Evolutionary conservation across 129 eudicot genomes (phyloP), one percentile per base, ranked within the genome.

Genomic region (Ambrosia trifida): DNA sequence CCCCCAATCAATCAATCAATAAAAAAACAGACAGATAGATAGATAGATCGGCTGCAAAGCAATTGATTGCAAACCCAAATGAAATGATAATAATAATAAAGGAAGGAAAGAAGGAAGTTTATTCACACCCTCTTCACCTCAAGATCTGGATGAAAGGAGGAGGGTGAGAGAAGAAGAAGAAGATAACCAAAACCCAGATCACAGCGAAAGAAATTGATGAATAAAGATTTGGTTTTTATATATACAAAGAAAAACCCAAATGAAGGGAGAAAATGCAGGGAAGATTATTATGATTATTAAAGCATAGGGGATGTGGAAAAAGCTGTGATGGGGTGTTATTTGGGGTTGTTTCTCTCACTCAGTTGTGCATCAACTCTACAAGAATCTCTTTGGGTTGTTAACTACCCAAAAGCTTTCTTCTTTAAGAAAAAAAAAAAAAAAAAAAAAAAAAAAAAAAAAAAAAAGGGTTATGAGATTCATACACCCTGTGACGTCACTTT

Each of bases 301-400:
- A 53, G 65, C 65, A 31, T 59, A 59, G 41, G 65, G 19, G 43
- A 31, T 59, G 65, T 31, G 41, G 65, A 59, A 59, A 59, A 59
- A 11, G 65, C 65, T 31, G 65, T 59, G 65, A 59, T 17, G 47
- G 36, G 68, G 30, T 63, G 31, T 36, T 8, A 1, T 8, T 40
- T 40, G 11, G 62, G 62, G 2, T 20, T 54, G 35, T 54, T 54
- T 54, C 62, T 54, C 62, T 20, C 62, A 20, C 62, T 63, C 68
- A 35, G 46, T 38, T 63, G 68, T 63, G 67, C 45, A 35, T 61
- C 13, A 35, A 46, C 62, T 54, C 62, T 61, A 63, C 68, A 63
- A 63, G 49, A 63, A 63, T 36, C 30, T 11, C 28, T 33, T 33
- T 35, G 33, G 46, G 20, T 14, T 33, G 66, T 61, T 45, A 33